Base-by-base conservation (phyloP, 805 yeast species). In the Lachancea mirantina region DNA sequence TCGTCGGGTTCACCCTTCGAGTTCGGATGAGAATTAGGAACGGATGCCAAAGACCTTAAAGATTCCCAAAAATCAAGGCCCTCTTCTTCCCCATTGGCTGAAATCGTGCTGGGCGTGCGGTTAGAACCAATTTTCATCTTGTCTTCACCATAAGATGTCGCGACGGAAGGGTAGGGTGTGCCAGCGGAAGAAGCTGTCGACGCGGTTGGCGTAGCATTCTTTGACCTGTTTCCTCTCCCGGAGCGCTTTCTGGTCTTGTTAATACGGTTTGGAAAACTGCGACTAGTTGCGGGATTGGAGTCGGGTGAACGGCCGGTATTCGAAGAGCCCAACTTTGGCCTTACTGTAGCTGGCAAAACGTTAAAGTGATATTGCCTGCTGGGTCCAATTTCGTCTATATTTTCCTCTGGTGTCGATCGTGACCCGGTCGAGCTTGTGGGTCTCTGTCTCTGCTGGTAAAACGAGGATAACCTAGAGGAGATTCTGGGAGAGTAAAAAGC, bases 51-150 rank as follows among this genome's bases (percentile, higher is more conserved):
- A 11, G 75, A 65, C 30, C 79, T 64, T 70, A 79, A 66, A 2
- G 76, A 72, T 41, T 78, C 87, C 81, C 84, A 78, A 49, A 78
- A 79, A 50, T 78, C 85, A 20, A 72, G 44, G 14, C 73, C 84
- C 38, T 75, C 84, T 24, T 76, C 84, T 4, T 67, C 55, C 8
- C 24, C 27, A 11, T 22, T 15, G 78, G 22, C 67, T 14, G 37
- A 28, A 8, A 28, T 30, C 9, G 37, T 23, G 21, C 32, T 30
- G 24, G 41, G 19, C 16, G 34, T 19, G 17, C 24, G 18, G 20
- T 26, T 9, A 19, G 40, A 10, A 13, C 21, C 26, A 8, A 24
- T 25, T 20, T 32, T 30, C 6, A 15, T 19, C 9, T 30, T 23
- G 13, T 23, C 17, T 7, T 31, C 35, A 8, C 5, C 10, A 5